Base-by-base conservation (phyloP, 75 land plant genomes). In the Cryptomeria japonica region DNA sequence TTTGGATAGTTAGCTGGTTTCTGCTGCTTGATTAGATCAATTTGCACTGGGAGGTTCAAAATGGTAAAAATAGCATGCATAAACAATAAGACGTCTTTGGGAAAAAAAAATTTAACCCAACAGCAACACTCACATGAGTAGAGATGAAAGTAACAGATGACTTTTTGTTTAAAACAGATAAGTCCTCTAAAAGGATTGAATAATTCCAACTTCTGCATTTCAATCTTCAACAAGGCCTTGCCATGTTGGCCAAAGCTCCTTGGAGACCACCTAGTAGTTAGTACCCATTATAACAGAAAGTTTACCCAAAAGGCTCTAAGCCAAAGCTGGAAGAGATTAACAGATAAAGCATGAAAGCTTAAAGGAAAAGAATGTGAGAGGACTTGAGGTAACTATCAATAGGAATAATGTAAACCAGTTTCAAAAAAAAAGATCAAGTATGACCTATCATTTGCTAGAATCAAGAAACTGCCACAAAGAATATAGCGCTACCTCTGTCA, bases 401-500 rank as follows among this genome's bases (percentile, higher is more conserved):
- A 41, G 11, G 28, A 16, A 82, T 44, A 28, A n/a, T 11, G 31
- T 28, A 46, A 42, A 82, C 44, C 2, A 82, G 49, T 31, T 82
- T 82, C 32, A 28, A 42, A 82, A 28, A 28, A n/a, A 39, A 82
- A 46, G 47, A 42, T 28, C n/a, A 10, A 82, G 51, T 22, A 46
- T 41, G 31, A 15, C 47, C 84, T 46, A n/a, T 82, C 32, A 82
- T 44, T 44, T 82, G 49, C 34, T 86, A 32, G 42, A 83, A 76
- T 87, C 37, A n/a, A 72, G 78, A 87, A 76, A 28, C 19, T 28
- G 39, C 37, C 36, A 87, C 87, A 3, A 56, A 49, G 9, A 5
- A 22, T 80, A 86, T 44, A 16, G 79, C 25, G 78, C 79, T 19
- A 97, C 99, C 99, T 92, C 99, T 93, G 83, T 98, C 99, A 94